A percentile compares a stretch with the other conserved stretches of the same genome.
Conservation (phyloP, 345 rosid genomes). For the Gossypium thurberi region DNA sequence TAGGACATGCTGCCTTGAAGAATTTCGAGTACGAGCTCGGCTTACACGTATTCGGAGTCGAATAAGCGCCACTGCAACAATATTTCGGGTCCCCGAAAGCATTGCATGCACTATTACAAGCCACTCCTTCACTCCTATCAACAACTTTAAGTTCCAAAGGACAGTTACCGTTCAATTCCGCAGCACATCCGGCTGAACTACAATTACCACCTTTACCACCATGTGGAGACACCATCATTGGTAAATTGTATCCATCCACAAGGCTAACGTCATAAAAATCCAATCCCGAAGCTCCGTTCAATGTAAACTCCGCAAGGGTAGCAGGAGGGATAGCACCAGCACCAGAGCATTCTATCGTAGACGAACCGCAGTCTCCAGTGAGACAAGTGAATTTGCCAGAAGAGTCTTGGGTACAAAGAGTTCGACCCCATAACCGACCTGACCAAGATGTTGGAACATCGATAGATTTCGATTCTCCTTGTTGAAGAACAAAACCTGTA, state of each 20-base stretch:
- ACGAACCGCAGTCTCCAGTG: conserved; percentile 56
- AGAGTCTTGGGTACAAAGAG: conserved; percentile 43
- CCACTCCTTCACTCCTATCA: conserved; percentile 30
- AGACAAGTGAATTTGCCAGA: conserved; percentile 51
- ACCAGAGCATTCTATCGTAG: conserved; percentile 43
- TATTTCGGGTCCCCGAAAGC: conserved; percentile 50
- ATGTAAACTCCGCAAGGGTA: conserved; percentile 53
- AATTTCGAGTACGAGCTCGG: conserved; percentile 42
- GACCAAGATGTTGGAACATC: conserved; percentile 46
- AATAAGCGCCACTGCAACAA: conserved; percentile 56
- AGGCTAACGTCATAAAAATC: conserved; percentile 70
- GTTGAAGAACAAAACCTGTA: conserved; percentile 51
- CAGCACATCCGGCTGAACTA: conserved; percentile 40
- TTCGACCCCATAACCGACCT: conserved; percentile 73
- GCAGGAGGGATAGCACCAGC: conserved; percentile 52
- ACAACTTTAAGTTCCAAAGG: conserved; percentile 43
- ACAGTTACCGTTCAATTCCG: conserved; percentile 46
- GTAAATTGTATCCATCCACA: conserved; percentile 74
- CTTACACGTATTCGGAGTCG: conserved; percentile 48
- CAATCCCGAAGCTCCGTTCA: conserved; percentile 37
- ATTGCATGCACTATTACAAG: conserved; percentile 60
- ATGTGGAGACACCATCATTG: conserved; percentile 42
- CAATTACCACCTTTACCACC: conserved; percentile 46
- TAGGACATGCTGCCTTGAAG: conserved; percentile 45
- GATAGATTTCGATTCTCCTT: conserved; percentile 29